Base-by-base conservation (phyloP, 768 basidiomycete genomes). In the Steccherinum ochraceum region DNA sequence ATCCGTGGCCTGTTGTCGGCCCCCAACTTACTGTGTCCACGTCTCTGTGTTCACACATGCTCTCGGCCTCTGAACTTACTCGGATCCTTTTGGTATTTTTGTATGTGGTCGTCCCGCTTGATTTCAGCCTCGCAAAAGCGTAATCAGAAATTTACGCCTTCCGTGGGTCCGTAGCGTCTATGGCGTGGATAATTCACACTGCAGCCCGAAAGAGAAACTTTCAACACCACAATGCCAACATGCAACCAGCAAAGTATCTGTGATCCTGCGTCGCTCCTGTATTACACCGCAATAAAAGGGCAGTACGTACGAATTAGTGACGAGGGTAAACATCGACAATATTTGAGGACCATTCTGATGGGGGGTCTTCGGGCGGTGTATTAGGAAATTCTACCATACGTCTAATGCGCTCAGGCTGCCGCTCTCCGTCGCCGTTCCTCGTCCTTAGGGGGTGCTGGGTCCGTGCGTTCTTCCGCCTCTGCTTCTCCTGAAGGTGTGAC, bases 141-240 rank as follows among this genome's bases (percentile, higher is more conserved):
- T 35, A 35, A 35, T 35, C 30, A 35, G 16, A 21, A 18, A 47
- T 20, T 48, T 55, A 48, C 49, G 44, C 35, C 41, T 45, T 42
- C 24, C 42, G 12, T 16, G 13, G 24, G 27, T 26, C 48, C 27
- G 45, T 42, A 47, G 35, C 35, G 46, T 21, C 21, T 10, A 20
- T 5, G 47, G 24, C 39, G 21, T 27, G 24, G 35, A 45, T 20
- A 48, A 43, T 52, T 46, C 30, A 24, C 40, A 46, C 30, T 20
- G 19, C 40, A 41, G 19, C n/a, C 24, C 48, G 53, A 51, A 23
- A n/a, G 40, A 35, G 25, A 51, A 49, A 48, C 40, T 46, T 11
- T 4, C 46, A 40, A 12, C 40, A 21, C 45, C 52, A 51, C 52
- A 46, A 48, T 56, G 55, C 46, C 42, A 43, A 20, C 52, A 44